Evolutionary conservation across 495 filamentous ascomycete genomes (phyloP).

Genomic region (Talaromyces borbonicus): DNA sequence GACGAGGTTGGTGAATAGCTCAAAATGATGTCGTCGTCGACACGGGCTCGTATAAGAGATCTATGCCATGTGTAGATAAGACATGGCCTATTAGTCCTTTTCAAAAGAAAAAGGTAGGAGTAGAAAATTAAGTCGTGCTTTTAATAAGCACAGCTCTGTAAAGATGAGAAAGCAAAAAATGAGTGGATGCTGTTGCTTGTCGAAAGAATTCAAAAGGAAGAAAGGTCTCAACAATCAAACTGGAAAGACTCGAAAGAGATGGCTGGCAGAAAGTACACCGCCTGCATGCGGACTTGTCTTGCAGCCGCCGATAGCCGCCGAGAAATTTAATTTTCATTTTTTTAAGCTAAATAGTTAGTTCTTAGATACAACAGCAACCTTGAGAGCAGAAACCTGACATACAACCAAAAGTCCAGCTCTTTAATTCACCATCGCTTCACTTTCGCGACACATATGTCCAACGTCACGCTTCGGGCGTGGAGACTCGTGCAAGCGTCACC

Average conservation of each 20-base stretch:
- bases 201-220: too few relatives aligned
- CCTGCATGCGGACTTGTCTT: too few relatives aligned
- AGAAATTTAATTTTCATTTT: too few relatives aligned
- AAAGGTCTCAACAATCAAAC: neutral
- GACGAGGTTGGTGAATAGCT: too few relatives aligned
- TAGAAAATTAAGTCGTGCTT: too few relatives aligned
- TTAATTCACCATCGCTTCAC: neutral
- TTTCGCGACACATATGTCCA: slow-evolving; percentile 1
- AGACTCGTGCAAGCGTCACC: neutral
- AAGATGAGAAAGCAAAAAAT: neutral
- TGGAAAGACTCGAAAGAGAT: neutral
- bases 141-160: too few relatives aligned
- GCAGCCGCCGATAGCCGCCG: too few relatives aligned
- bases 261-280: neutral
- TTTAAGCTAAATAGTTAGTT: too few relatives aligned
- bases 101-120: neutral
- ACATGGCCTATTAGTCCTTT: slow-evolving; percentile 1
- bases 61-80: neutral
- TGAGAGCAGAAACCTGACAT: neutral
- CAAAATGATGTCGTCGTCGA: slow-evolving; percentile 1
- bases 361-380: neutral
- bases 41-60: neutral
- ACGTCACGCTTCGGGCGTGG: neutral
- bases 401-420: neutral
- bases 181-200: neutral